A percentile compares a stretch with the other conserved stretches of the same genome.
Evolutionary conservation across 495 filamentous ascomycete species (phyloP).

Genomic region (Elasticomyces elasticus): DNA sequence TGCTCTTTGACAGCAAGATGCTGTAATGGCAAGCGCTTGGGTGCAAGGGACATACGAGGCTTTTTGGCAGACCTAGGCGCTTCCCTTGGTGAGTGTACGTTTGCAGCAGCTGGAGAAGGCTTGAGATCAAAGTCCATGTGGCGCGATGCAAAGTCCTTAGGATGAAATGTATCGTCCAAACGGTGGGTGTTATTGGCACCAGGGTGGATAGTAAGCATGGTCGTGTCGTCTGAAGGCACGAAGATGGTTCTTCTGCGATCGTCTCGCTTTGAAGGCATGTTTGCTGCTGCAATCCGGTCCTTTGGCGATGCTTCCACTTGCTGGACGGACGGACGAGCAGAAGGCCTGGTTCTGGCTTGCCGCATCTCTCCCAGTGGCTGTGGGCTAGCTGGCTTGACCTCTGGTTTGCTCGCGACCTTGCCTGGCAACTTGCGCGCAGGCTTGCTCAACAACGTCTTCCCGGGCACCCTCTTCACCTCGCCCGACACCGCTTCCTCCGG

Average conservation of each 20-base stretch:
- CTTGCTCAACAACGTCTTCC: conserved; percentile 10
- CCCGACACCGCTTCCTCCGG: conserved; percentile 8
- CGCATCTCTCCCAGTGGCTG: conserved; percentile 1
- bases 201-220: conserved; percentile 35
- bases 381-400: neutral
- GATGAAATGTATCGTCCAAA: conserved; percentile 20
- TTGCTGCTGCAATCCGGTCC: neutral
- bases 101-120: conserved; percentile 2
- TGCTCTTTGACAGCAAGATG: conserved; percentile 16
- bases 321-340: neutral
- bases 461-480: neutral
- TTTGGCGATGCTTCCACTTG: neutral
- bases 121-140: neutral
- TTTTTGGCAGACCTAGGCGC: too few relatives aligned
- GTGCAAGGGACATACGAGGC: conserved; percentile 28
- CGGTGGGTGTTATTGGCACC: conserved; percentile 22
- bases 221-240: conserved; percentile 36
- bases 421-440: conserved; percentile 17
- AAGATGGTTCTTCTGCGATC: conserved; percentile 36
- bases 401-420: neutral
- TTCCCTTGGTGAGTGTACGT: neutral
- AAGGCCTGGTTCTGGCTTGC: neutral
- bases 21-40: conserved; percentile 30
- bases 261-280: conserved; percentile 22
- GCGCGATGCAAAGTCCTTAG: neutral